Evolutionary conservation across 345 rosid species (phyloP).

Genomic region (Rubroshorea leprosula): DNA sequence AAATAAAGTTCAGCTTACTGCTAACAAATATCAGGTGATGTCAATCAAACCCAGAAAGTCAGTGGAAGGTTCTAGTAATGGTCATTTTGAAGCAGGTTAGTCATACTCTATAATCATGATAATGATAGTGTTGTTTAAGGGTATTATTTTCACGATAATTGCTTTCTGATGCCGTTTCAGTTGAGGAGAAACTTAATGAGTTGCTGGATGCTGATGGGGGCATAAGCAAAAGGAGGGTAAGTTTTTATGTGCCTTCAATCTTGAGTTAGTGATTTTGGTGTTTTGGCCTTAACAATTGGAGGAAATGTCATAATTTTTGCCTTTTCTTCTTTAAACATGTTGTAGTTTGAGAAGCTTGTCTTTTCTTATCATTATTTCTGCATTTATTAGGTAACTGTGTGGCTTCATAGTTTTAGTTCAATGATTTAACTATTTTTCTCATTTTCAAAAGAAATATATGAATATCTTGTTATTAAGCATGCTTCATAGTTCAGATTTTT

Average conservation of each 20-base stretch:
- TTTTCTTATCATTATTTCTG: conserved; percentile 3
- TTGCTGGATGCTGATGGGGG: conserved; percentile 92
- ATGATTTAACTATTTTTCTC: too few species aligned
- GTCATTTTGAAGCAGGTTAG: conserved; percentile 86
- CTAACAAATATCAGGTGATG: conserved; percentile 44
- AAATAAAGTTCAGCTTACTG: conserved; percentile 47
- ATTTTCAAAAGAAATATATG: neutral
- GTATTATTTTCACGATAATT: too few species aligned
- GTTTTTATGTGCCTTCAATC: conserved; percentile 11
- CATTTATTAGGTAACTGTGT: neutral
- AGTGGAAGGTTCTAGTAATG: conserved; percentile 51
- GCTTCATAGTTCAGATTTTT: conserved; percentile 1
- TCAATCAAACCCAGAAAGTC: conserved; percentile 51
- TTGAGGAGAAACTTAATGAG: conserved; percentile 92
- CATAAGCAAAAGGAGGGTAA: conserved; percentile 82
- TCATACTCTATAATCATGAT: neutral
- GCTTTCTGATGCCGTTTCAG: conserved; percentile 36
- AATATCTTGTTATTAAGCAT: conserved; percentile 10
- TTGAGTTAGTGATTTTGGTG: conserved; percentile 5
- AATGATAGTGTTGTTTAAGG: neutral
- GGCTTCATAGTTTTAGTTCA: neutral
- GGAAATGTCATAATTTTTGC: neutral
- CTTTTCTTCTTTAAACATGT: neutral
- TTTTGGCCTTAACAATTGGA: neutral
- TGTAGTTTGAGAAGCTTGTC: neutral